These are phyloP conservation scores for Colletotrichum camelliae DNA, from an alignment of 2,329 filamentous ascomycete species.

Conservation along the genomic window DNA sequence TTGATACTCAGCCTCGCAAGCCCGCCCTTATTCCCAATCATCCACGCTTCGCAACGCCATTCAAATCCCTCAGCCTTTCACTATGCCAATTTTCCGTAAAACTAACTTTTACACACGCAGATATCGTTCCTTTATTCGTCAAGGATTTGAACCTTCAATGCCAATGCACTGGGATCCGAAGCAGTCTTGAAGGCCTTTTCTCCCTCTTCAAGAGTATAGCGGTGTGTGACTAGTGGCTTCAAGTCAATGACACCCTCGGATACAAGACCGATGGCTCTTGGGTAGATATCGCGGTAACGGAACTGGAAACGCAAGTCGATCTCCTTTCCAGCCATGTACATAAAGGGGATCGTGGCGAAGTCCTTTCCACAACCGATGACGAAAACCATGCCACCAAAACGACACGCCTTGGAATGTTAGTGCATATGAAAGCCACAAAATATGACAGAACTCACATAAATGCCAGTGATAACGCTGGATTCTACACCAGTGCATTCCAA, in stretches of 20 bases:
- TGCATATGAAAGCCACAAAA: neutral
- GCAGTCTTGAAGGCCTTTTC: constrained; percentile 31
- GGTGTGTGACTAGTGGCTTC: constrained; percentile 34
- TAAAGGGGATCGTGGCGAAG: constrained; percentile 41
- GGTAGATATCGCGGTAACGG: constrained; percentile 43
- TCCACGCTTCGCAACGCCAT: neutral
- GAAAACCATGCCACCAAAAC: constrained; percentile 40
- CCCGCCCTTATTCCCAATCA: neutral
- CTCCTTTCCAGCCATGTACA: constrained; percentile 32
- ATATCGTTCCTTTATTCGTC: constrained; percentile 8
- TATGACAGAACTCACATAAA: constrained; percentile 48
- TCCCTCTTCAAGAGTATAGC: constrained; percentile 36
- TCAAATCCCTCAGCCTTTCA: neutral
- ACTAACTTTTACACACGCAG: neutral
- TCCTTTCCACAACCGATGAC: constrained; percentile 39
- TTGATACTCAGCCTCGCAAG: neutral
- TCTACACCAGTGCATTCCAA: constrained; percentile 74
- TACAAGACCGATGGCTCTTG: constrained; percentile 44
- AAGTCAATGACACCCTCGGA: constrained; percentile 31
- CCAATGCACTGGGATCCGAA: constrained; percentile 7
- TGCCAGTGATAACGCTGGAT: constrained; percentile 64
- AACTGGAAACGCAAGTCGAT: constrained; percentile 44
- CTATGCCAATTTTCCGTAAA: accelerated
- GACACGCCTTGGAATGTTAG: neutral
- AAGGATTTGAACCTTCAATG: constrained; percentile 22